phyloP scores from a whole-genome alignment of 306 rosid species.

The Inga laurina region DNA sequence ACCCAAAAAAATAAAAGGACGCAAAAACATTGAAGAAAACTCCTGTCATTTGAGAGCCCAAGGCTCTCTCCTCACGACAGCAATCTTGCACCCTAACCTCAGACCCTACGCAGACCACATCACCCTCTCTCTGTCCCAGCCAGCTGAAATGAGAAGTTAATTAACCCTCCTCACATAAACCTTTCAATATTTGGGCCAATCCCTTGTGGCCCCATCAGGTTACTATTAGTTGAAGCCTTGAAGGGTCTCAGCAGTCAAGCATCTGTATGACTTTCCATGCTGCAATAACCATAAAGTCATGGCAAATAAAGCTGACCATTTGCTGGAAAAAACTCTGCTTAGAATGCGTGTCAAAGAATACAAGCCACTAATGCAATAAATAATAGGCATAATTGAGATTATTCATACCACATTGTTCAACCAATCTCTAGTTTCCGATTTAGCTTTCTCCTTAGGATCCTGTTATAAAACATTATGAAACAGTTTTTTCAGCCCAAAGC shows the following conservation, averaged over 20 bases:
- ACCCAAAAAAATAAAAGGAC: too few relatives aligned
- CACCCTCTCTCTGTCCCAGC: neutral
- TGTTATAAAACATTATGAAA: conserved; percentile 37
- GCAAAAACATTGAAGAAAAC: neutral
- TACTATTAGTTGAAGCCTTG: conserved; percentile 16
- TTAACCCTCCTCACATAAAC: neutral
- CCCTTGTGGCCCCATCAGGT: neutral
- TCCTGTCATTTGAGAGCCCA: neutral
- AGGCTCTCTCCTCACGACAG: neutral
- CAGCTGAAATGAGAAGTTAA: neutral
- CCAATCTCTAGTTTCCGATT: conserved; percentile 91
- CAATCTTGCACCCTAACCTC: neutral
- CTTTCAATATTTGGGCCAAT: neutral
- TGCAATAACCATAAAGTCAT: conserved; percentile 21
- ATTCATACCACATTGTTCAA: conserved; percentile 74
- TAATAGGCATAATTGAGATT: conserved; percentile 26
- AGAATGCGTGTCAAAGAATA: neutral
- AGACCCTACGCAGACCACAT: neutral
- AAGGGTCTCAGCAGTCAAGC: conserved; percentile 30
- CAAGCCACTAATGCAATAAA: conserved; percentile 10
- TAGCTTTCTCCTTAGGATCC: conserved; percentile 97
- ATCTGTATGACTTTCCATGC: neutral
- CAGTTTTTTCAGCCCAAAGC: neutral
- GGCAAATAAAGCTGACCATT: conserved; percentile 16
- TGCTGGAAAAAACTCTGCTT: conserved; percentile 20